phyloP scores from a whole-genome alignment of 2,329 filamentous ascomycete genomes.

The Hymenoscyphus fructigenus region DNA sequence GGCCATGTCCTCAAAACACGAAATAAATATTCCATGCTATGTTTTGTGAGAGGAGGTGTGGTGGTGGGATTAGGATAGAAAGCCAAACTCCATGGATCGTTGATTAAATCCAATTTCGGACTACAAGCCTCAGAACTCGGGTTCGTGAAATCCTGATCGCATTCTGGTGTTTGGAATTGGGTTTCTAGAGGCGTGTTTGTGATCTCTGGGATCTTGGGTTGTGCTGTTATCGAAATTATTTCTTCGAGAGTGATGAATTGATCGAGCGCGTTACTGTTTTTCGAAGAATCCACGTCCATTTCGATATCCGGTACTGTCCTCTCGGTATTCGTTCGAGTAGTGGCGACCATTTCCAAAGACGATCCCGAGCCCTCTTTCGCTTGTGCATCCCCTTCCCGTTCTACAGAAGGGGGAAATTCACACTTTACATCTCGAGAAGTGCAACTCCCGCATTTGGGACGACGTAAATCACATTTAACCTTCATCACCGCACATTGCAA shows the following conservation, averaged over 20 bases:
- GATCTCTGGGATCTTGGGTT: background rate
- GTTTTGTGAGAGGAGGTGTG: slow-evolving; percentile 7
- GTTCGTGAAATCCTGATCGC: background rate
- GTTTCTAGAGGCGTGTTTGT: background rate
- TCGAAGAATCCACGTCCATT: background rate
- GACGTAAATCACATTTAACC: slow-evolving; percentile 7
- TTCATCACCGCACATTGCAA: slow-evolving; percentile 3
- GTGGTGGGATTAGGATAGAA: slow-evolving; percentile 5
- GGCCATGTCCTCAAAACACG: slow-evolving; percentile 41
- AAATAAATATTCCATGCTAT: slow-evolving; percentile 39
- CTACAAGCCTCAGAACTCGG: background rate
- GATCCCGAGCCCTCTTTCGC: too few species aligned
- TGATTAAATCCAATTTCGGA: background rate
- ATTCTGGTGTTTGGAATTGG: background rate
- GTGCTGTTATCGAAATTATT: background rate
- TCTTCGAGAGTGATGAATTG: background rate
- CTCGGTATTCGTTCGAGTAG: background rate
- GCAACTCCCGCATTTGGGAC: background rate
- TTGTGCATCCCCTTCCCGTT: background rate
- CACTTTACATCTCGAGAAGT: background rate
- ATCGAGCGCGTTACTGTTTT: background rate
- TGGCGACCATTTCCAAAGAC: background rate
- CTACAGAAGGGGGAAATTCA: background rate
- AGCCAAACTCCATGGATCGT: background rate
- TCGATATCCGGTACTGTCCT: background rate